These are phyloP conservation scores for Irpex lacteus DNA, from an alignment of 1,284 basidiomycete genomes.

Conservation along the genomic window DNA sequence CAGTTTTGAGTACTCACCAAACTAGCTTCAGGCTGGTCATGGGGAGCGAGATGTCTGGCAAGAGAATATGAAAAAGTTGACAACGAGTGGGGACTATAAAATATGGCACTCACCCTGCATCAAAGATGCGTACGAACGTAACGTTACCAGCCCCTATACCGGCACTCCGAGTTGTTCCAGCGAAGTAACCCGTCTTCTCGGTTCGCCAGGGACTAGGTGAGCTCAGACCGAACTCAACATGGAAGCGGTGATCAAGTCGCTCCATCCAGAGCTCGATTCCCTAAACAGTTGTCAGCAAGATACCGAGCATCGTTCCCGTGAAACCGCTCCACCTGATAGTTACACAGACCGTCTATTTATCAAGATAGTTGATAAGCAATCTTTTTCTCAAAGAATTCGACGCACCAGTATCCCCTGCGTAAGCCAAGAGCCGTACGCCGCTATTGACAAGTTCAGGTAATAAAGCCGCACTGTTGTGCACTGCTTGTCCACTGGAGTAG, in stretches of 20 bases:
- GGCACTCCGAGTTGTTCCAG: slow-evolving; percentile 36
- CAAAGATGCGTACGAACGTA: slow-evolving; percentile 46
- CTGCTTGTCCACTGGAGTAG: slow-evolving; percentile 73
- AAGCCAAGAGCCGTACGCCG: slow-evolving; percentile 78
- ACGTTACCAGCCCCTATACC: slow-evolving; percentile 46
- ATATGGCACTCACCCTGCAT: slow-evolving; percentile 39
- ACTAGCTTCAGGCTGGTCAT: slow-evolving; percentile 77
- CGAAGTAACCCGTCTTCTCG: slow-evolving; percentile 29
- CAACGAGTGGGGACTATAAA: background rate
- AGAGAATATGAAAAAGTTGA: background rate
- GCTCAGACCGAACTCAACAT: slow-evolving; percentile 59
- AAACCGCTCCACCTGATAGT: slow-evolving; percentile 53
- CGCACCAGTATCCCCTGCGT: slow-evolving; percentile 71
- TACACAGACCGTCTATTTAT: slow-evolving; percentile 75
- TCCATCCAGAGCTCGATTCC: slow-evolving; percentile 77
- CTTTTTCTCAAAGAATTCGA: background rate
- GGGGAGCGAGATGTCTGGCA: slow-evolving; percentile 81
- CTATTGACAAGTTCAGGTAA: slow-evolving; percentile 75
- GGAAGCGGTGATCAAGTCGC: slow-evolving; percentile 61
- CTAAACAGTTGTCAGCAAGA: slow-evolving; percentile 29
- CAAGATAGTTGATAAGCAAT: no score
- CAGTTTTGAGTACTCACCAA: slow-evolving; percentile 26
- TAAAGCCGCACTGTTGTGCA: slow-evolving; percentile 76
- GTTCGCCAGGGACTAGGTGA: slow-evolving; percentile 44
- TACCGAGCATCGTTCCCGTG: no score